Conservation (phyloP, 371 early-diverging fungal species). For the Mortierella sp. region DNA sequence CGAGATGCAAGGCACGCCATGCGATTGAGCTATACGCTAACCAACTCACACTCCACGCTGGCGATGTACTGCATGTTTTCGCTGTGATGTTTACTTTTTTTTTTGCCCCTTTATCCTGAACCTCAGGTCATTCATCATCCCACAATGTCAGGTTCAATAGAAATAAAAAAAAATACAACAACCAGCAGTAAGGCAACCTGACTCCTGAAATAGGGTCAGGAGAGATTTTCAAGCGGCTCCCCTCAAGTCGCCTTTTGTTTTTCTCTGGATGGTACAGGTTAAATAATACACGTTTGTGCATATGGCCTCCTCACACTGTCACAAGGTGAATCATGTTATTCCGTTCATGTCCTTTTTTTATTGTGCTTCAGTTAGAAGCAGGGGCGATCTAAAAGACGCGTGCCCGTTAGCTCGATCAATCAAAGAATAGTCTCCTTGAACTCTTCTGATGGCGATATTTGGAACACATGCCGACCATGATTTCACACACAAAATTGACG, state of each 20-base stretch:
- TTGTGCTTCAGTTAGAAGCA: conserved; percentile 10
- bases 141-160: conserved; percentile 21
- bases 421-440: background rate
- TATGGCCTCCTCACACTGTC: background rate
- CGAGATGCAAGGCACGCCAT: conserved; percentile 3
- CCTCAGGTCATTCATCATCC: conserved; percentile 22
- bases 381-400: background rate
- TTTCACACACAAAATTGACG: too few relatives aligned
- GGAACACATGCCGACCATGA: background rate
- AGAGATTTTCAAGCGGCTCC: conserved; percentile 1
- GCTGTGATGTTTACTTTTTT: conserved; percentile 10
- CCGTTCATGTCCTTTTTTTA: conserved; percentile 1
- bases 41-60: background rate
- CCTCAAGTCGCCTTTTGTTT: background rate
- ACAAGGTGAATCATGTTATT: conserved; percentile 19
- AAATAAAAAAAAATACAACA: conserved; percentile 5
- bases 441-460: background rate
- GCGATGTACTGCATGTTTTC: background rate
- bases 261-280: conserved; percentile 7
- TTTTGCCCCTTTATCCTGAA: conserved; percentile 27
- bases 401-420: background rate
- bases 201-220: conserved; percentile 35
- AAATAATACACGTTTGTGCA: background rate
- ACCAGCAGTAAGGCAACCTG: conserved; percentile 6
- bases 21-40: conserved; percentile 1